A percentile compares a stretch with the other conserved stretches of the same genome.
Evolutionary conservation across 768 basidiomycete species (phyloP).

Genomic region (Phlegmacium glaucopus): DNA sequence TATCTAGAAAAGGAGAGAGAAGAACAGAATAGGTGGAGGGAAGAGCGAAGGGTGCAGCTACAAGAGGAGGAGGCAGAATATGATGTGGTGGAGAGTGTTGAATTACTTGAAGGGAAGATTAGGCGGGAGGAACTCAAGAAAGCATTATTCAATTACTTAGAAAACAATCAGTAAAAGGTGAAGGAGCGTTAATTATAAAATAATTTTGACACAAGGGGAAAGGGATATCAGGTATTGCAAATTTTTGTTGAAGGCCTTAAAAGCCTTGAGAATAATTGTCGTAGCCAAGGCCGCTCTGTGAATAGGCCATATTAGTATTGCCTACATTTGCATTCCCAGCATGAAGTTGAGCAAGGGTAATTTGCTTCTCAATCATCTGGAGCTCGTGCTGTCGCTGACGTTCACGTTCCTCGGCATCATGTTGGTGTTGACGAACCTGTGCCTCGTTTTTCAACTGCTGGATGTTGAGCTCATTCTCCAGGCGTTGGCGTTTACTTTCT

Average conservation of each 20-base stretch:
- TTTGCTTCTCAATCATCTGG: slow-evolving; percentile 1
- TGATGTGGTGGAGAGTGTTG: slow-evolving; percentile 8
- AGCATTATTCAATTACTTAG: slow-evolving; percentile 8
- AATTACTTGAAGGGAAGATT: slow-evolving; percentile 14
- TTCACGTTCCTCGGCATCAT: slow-evolving; percentile 2
- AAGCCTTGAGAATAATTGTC: neutral
- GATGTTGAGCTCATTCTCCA: slow-evolving; percentile 3
- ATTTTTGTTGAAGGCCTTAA: no score
- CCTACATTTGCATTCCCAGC: neutral
- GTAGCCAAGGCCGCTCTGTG: neutral
- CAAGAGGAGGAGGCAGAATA: slow-evolving; percentile 3
- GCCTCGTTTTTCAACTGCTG: neutral
- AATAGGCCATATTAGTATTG: neutral
- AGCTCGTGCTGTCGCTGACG: slow-evolving; percentile 6
- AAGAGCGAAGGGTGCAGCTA: neutral
- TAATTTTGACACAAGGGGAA: neutral
- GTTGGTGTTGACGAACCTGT: neutral
- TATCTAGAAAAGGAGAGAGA: neutral
- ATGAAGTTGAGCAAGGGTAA: neutral
- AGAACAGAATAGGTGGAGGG: neutral
- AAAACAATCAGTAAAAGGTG: neutral
- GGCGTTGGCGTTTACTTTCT: neutral
- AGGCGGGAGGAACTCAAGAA: slow-evolving; percentile 19
- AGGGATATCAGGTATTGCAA: neutral
- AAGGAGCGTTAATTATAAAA: neutral